Base-by-base conservation (phyloP, 2,329 filamentous ascomycete genomes). In the Pestalotiopsis sp. region DNA sequence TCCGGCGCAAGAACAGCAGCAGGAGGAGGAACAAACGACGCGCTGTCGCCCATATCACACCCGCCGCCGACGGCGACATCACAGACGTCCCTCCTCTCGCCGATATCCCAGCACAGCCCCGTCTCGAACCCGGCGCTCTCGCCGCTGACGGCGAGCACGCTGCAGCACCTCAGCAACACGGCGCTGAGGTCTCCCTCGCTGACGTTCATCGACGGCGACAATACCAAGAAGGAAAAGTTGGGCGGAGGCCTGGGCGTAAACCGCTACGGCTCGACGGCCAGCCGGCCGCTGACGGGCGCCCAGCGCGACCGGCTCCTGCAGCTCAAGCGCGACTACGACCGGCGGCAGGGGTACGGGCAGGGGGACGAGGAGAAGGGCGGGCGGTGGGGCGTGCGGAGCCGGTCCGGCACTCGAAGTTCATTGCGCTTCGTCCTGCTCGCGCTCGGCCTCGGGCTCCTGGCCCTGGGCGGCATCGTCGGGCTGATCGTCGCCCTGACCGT, bases 271-370 rank as follows among this genome's bases (percentile, higher is more conserved):
- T 49, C 38, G 27, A 62, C 59, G 13, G 38, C 61, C 36, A 45
- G 38, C n/a, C 23, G 57, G 11, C 40, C 61, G 65, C 65, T 66
- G 12, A 66, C 65, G 31, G 17, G 41, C 23, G 56, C 52, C 36
- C 65, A 66, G 65, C 52, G 56, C 27, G 65, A 60, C 36, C 65
- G 65, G 65, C 65, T 66, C 9, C 36, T 27, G 52, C 52, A 66
- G 65, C 58, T 66, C 52, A 66, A 66, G 65, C 45, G 36, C 23
- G 31, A n/a, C 52, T 52, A 66, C 31, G 65, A 66, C 36, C 23
- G 31, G 36, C 20, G 65, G n/a, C 25, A 56, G 65, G 52, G 56
- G 12, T 36, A 23, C 27, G 25, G 56, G 31, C 31, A 60, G 23
- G 65, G 52, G 41, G 64, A 66, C 23, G 45, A 58, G 23, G 64